Evolutionary conservation across 306 rosid genomes (phyloP).

Genomic region (Crataegus laevigata): DNA sequence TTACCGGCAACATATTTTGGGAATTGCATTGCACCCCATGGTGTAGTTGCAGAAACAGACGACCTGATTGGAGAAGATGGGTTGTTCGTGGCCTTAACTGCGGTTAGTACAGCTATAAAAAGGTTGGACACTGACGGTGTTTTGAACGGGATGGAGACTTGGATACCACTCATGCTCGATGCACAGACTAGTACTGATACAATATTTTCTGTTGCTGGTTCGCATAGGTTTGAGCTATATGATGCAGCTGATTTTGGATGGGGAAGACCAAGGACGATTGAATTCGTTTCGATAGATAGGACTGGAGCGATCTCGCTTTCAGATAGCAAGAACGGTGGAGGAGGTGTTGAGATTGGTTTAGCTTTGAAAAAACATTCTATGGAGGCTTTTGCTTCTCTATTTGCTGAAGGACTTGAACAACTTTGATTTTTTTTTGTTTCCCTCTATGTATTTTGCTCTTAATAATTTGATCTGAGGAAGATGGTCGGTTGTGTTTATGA

Average conservation of each 20-base stretch:
- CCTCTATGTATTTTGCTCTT: too few relatives aligned
- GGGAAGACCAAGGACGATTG: constrained; percentile 35
- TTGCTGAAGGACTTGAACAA: constrained; percentile 7
- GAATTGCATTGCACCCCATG: constrained; percentile 4
- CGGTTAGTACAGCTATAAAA: constrained; percentile 5
- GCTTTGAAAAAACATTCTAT: constrained; percentile 4
- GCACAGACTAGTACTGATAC: not conserved
- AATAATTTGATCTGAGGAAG: too few relatives aligned
- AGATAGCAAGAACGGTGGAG: constrained; percentile 15
- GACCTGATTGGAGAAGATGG: constrained; percentile 25
- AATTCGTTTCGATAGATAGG: not conserved
- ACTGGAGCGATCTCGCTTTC: not conserved
- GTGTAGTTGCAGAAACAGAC: not conserved
- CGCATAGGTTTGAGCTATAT: constrained; percentile 24
- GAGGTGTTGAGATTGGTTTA: constrained; percentile 22
- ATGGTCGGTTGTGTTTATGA: not conserved
- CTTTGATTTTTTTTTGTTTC: not conserved
- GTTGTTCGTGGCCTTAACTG: constrained; percentile 4
- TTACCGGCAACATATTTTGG: constrained; percentile 17
- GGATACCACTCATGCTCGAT: not conserved
- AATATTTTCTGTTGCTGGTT: constrained; percentile 1
- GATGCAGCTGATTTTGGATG: constrained; percentile 33
- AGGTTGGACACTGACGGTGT: not conserved
- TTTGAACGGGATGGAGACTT: not conserved
- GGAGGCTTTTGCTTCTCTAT: constrained; percentile 17